These are phyloP conservation scores for Phaeomoniella chlamydospora DNA, from an alignment of 2,329 filamentous ascomycete genomes.

Conservation along the genomic window DNA sequence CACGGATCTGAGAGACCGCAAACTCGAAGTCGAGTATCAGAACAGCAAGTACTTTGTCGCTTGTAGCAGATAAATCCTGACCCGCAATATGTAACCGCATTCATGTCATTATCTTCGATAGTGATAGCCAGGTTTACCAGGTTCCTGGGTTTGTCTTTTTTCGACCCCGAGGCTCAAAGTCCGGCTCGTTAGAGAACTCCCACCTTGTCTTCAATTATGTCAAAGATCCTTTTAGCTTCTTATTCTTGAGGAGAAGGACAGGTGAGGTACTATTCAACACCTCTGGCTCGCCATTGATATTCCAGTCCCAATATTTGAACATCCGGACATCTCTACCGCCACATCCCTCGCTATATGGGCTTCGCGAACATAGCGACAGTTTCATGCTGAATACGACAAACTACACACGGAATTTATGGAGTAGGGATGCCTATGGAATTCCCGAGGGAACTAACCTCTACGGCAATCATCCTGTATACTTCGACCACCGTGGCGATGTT, in stretches of 20 bases:
- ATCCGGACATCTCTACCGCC: conserved; percentile 56
- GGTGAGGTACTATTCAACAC: conserved; percentile 50
- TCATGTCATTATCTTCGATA: conserved; percentile 61
- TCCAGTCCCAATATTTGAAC: conserved; percentile 64
- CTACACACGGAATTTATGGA: conserved; percentile 58
- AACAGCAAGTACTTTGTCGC: conserved; percentile 26
- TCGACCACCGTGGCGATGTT: conserved; percentile 47
- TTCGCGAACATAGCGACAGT: conserved; percentile 63
- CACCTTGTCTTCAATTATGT: conserved; percentile 33
- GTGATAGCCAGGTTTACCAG: conserved; percentile 56
- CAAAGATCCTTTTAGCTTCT: conserved; percentile 53
- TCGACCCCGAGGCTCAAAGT: conserved; percentile 33
- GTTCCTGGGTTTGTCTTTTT: conserved; percentile 56
- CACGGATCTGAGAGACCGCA: conserved; percentile 40
- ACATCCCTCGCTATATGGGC: conserved; percentile 59
- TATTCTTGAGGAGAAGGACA: conserved; percentile 25
- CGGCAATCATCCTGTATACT: conserved; percentile 60
- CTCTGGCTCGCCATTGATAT: conserved; percentile 50
- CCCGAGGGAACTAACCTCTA: conserved; percentile 55
- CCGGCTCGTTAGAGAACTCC: conserved; percentile 27
- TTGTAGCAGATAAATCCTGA: neutral
- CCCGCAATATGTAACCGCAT: conserved; percentile 43
- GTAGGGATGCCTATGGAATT: conserved; percentile 48
- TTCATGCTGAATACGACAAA: conserved; percentile 54
- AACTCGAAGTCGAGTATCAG: conserved; percentile 46